Evolutionary conservation across 2,329 filamentous ascomycete genomes (phyloP).

Genomic region (Ophiostoma himal-ulmi): DNA sequence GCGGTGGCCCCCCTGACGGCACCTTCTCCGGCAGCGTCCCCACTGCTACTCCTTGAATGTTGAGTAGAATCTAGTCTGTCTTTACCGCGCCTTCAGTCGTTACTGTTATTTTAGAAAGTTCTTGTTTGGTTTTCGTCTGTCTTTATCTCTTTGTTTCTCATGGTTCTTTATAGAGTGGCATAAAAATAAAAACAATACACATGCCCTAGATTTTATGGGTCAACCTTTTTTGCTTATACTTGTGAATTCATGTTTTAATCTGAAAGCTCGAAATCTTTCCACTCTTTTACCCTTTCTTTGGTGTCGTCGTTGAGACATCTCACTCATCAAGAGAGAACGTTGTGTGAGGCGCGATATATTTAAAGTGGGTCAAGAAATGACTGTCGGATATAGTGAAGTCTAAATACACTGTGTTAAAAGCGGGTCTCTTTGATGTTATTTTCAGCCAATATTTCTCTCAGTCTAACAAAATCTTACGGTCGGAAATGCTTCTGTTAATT

Average conservation of each 20-base stretch:
- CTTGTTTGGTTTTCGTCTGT: neutral
- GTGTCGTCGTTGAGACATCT: neutral
- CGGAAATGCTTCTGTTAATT: too few relatives aligned
- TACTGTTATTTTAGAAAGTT: conserved; percentile 2
- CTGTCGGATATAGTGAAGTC: neutral
- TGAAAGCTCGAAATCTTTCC: neutral
- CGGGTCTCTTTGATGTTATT: neutral
- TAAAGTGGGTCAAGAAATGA: neutral
- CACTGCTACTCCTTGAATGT: neutral
- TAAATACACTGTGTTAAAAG: neutral
- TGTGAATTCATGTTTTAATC: neutral
- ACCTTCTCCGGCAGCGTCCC: conserved; percentile 9
- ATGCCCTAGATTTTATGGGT: neutral
- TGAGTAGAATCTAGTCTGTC: neutral
- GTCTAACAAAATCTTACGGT: too few relatives aligned
- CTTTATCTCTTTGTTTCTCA: neutral
- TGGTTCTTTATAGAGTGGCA: neutral
- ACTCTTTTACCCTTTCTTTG: neutral
- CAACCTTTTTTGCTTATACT: neutral
- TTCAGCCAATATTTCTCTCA: too few relatives aligned
- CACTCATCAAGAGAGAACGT: neutral
- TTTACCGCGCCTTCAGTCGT: neutral
- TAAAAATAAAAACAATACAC: neutral
- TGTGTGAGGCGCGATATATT: neutral
- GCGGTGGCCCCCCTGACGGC: conserved; percentile 8